These are phyloP conservation scores for Filosporella fistucella DNA, from an alignment of 495 filamentous ascomycete species.

Conservation along the genomic window DNA sequence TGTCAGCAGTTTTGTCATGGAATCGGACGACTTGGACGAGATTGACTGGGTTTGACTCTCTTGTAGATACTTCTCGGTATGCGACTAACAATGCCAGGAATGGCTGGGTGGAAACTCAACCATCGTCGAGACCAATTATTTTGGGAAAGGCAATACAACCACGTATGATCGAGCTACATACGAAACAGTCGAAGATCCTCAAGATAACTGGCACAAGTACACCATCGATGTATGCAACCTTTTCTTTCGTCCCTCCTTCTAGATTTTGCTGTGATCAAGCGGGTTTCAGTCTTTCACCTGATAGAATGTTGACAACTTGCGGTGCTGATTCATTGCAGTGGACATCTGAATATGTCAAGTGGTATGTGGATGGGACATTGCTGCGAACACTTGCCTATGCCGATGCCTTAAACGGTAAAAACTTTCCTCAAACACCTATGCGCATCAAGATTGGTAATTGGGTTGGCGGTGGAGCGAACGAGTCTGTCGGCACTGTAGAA, in stretches of 20 bases:
- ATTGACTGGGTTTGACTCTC: slow-evolving; percentile 61
- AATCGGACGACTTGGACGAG: slow-evolving; percentile 91
- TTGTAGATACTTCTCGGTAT: neutral
- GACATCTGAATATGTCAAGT: slow-evolving; percentile 69
- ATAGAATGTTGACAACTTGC: no score
- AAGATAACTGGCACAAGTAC: slow-evolving; percentile 76
- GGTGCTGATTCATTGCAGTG: no score
- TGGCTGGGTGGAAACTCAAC: slow-evolving; percentile 62
- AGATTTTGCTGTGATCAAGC: no score
- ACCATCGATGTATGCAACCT: no score
- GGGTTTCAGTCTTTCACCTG: no score
- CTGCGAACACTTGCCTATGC: slow-evolving; percentile 61
- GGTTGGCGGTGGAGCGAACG: slow-evolving; percentile 75
- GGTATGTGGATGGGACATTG: slow-evolving; percentile 69
- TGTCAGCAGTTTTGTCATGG: slow-evolving; percentile 79
- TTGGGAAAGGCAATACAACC: slow-evolving; percentile 77
- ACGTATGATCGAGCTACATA: slow-evolving; percentile 71
- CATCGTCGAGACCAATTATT: slow-evolving; percentile 85
- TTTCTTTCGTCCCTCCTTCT: no score
- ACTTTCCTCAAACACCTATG: slow-evolving; percentile 90
- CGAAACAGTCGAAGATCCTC: slow-evolving; percentile 57
- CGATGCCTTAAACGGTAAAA: slow-evolving; percentile 53
- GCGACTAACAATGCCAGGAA: slow-evolving; percentile 33
- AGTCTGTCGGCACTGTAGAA: slow-evolving; percentile 70
- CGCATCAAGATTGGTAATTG: slow-evolving; percentile 79